Evolutionary conservation across 441 rosid genomes (phyloP).

Genomic region (Gossypium trilobum): DNA sequence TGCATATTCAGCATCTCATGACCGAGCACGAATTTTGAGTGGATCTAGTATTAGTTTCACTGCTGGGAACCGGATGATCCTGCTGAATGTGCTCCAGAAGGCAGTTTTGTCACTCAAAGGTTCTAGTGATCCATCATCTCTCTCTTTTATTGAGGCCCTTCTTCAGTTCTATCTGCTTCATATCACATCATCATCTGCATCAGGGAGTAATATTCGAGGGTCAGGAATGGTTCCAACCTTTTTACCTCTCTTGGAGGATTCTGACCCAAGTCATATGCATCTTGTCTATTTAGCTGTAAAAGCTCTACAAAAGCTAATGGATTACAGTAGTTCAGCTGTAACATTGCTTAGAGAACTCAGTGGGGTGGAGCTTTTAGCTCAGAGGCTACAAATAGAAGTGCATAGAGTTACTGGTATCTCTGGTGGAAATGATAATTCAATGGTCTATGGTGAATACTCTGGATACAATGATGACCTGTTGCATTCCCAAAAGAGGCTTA

Average conservation of each 20-base stretch:
- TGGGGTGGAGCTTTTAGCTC: constrained; percentile 90
- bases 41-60: constrained; percentile 94
- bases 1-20: constrained; percentile 91
- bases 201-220: constrained; percentile 81
- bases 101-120: constrained; percentile 72
- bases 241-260: constrained; percentile 84
- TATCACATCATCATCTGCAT: constrained; percentile 86
- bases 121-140: constrained; percentile 77
- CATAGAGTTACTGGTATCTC: constrained; percentile 56
- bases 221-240: constrained; percentile 95
- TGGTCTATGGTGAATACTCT: constrained; percentile 53
- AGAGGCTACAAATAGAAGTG: constrained; percentile 83
- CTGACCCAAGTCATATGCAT: constrained; percentile 72
- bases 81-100: constrained; percentile 93
- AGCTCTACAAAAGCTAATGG: constrained; percentile 69
- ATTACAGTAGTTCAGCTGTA: constrained; percentile 73
- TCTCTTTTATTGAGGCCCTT: constrained; percentile 91
- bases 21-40: constrained; percentile 80
- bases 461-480: constrained; percentile 50
- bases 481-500: constrained; percentile 76
- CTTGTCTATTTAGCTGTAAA: constrained; percentile 91
- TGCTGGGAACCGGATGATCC: constrained; percentile 81
- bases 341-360: constrained; percentile 77
- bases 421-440: constrained; percentile 45
- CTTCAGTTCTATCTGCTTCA: constrained; percentile 94